Evolutionary conservation across 345 rosid species (phyloP).

Genomic region (Eutrema japonicum): DNA sequence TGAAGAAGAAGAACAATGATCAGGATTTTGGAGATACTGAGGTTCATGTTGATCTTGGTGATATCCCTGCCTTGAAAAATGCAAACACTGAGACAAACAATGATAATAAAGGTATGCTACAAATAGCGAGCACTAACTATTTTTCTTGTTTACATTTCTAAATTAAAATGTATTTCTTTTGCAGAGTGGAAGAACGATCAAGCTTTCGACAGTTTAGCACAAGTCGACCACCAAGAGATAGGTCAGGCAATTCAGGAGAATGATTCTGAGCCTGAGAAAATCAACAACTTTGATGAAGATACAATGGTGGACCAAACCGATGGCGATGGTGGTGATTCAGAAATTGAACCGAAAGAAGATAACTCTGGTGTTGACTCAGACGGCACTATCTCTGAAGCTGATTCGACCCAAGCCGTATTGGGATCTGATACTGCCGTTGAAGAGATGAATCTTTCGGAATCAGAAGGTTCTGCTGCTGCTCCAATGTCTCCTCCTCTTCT

Average conservation of each 20-base stretch:
- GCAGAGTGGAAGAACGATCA: constrained; percentile 17
- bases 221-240: constrained; percentile 13
- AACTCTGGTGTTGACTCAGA: constrained; percentile 24
- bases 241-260: background rate
- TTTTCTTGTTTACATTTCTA: background rate
- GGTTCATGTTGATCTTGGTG: constrained; percentile 14
- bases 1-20: constrained; percentile 26
- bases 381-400: constrained; percentile 36
- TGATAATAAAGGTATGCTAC: constrained; percentile 21
- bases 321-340: constrained; percentile 20
- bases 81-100: constrained; percentile 13
- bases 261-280: background rate
- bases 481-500: constrained; percentile 12
- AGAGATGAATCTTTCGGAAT: background rate
- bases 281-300: constrained; percentile 2
- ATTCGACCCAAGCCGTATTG: constrained; percentile 36
- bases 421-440: constrained; percentile 37
- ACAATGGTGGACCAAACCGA: background rate
- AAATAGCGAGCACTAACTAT: background rate
- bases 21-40: constrained; percentile 6
- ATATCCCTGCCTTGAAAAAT: constrained; percentile 1
- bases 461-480: constrained; percentile 17
- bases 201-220: background rate
- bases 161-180: background rate
- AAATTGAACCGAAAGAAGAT: constrained; percentile 20